Evolutionary conservation across 129 eudicot species (phyloP), one percentile per base, ranked within the genome.

Genomic region (Pulicaria dysenterica): DNA sequence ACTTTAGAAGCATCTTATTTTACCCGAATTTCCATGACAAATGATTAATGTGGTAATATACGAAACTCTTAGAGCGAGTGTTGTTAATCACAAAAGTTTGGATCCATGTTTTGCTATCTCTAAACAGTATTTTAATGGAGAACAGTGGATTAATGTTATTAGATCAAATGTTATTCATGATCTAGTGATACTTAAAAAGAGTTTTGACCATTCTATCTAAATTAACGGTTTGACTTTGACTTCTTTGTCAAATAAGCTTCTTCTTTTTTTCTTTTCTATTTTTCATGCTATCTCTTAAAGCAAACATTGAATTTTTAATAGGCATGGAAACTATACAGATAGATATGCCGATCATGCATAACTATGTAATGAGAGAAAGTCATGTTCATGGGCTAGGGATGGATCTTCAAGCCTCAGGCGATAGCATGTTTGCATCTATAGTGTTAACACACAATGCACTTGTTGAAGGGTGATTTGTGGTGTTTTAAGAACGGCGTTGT

Each of bases 21-120:
- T 10, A 7, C 63, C 43, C 38, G 38, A 43, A 17, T n/a, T 41
- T 8, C 56, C 36, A 5, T 41, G 65, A 41, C 50, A 34, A 48
- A 49, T 71, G 50, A 40, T 36, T 36, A n/a, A 62, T 37, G 41
- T 64, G 73, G 73, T 54, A 64, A 53, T 64, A 59, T 19, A 17
- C 60, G 24, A 8, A 69, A 40, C n/a, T 48, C 4, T 45, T 69
- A 8, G 16, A 51, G 15, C 58, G 7, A 76, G 44, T 58, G 69
- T 46, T 72, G 77, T 67, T 55, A 7, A 8, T 66, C 36, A 44
- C 48, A 65, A 15, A 46, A 15, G 17, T 15, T 17, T 58, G 63
- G 68, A 14, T 58, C 53, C 64, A 48, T 67, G 8, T 47, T 16
- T 72, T 40, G 12, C 39, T 43, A 43, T 70, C 7, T 55, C 8